These are phyloP conservation scores for Globisporangium middletonii DNA, from an alignment of 352 stramenopile species.

Conservation along the genomic window DNA sequence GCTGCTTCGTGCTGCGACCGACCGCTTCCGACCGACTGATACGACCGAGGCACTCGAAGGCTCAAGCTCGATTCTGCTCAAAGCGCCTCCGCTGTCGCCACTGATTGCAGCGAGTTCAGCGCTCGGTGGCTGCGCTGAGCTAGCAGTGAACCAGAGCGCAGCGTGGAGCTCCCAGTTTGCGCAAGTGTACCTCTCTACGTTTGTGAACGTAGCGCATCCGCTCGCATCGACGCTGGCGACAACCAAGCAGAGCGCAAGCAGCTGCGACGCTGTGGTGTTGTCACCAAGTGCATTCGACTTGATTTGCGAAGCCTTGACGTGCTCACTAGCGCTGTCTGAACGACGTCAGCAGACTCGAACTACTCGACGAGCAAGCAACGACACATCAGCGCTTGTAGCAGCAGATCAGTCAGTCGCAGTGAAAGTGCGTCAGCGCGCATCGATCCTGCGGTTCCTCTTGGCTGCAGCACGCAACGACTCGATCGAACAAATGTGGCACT, in stretches of 20 bases:
- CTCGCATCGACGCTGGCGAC: slow-evolving; percentile 2
- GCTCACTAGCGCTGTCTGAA: background rate
- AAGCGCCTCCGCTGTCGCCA: background rate
- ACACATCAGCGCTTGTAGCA: background rate
- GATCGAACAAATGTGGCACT: background rate
- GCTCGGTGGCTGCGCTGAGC: slow-evolving; percentile 10
- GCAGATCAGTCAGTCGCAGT: background rate
- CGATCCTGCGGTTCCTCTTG: slow-evolving; percentile 21
- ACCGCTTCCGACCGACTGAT: background rate
- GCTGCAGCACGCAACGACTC: background rate
- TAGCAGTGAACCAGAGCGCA: background rate
- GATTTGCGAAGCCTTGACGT: background rate
- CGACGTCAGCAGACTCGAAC: background rate
- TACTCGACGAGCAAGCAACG: background rate
- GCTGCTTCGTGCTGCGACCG: background rate
- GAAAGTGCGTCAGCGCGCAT: slow-evolving; percentile 14
- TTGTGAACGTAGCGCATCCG: background rate
- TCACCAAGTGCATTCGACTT: background rate
- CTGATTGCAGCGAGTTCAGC: background rate
- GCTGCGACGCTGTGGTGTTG: background rate
- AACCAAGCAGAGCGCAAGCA: background rate
- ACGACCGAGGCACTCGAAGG: no score
- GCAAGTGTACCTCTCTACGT: background rate
- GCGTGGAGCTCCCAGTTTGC: background rate
- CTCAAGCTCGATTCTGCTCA: background rate